These are phyloP conservation scores for Lecanicillium sp. DNA, from an alignment of 2,329 filamentous ascomycete genomes.

Conservation along the genomic window DNA sequence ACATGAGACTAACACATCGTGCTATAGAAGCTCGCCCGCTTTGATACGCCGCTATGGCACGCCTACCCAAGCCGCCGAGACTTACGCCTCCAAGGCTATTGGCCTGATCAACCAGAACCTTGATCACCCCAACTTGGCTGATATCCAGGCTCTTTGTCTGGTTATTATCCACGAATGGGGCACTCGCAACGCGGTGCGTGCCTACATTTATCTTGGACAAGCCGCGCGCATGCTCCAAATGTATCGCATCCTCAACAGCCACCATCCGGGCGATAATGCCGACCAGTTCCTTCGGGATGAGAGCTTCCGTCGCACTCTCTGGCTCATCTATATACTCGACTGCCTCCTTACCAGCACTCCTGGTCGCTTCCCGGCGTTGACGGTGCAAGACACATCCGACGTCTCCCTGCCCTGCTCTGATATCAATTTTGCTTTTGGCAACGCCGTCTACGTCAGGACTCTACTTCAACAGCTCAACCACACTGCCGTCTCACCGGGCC, in stretches of 20 bases:
- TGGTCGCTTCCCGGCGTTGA: slow-evolving; percentile 48
- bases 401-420: slow-evolving; percentile 51
- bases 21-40: slow-evolving; percentile 41
- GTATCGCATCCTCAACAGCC: slow-evolving; percentile 50
- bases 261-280: slow-evolving; percentile 40
- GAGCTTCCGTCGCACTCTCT: slow-evolving; percentile 51
- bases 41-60: slow-evolving; percentile 51
- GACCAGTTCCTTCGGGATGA: slow-evolving; percentile 54
- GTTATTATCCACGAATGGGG: slow-evolving; percentile 57
- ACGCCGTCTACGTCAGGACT: slow-evolving; percentile 50
- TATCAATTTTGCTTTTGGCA: slow-evolving; percentile 56
- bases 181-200: slow-evolving; percentile 50
- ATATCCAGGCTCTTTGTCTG: slow-evolving; percentile 53
- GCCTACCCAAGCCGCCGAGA: slow-evolving; percentile 48
- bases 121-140: slow-evolving; percentile 50
- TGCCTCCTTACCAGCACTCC: slow-evolving; percentile 55
- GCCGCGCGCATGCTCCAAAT: slow-evolving; percentile 58
- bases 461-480: slow-evolving; percentile 33
- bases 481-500: slow-evolving; percentile 24
- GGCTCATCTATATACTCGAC: slow-evolving; percentile 56
- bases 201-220: slow-evolving; percentile 55
- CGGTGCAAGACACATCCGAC: slow-evolving; percentile 44
- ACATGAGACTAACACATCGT: slow-evolving; percentile 1
- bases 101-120: slow-evolving; percentile 48
- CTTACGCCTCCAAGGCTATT: slow-evolving; percentile 50